Percentiles rank a stretch among this genome's conserved stretches.
phyloP scores from a whole-genome alignment of 805 yeast species.

The Metschnikowia continentalis region DNA sequence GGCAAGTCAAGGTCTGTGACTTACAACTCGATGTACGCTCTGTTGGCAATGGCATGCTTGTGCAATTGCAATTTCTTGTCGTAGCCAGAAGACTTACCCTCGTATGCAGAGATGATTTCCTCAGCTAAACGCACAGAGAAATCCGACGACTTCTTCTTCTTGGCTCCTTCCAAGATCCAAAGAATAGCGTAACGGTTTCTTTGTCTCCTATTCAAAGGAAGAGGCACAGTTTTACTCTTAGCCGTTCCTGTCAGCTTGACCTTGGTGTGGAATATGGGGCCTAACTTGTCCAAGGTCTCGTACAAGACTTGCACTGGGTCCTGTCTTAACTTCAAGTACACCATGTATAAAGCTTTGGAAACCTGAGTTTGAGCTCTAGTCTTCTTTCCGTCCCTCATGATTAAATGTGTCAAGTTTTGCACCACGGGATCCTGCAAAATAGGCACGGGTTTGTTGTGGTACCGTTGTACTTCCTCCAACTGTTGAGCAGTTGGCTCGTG shows the following conservation, averaged over 20 bases:
- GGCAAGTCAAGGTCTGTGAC: background rate
- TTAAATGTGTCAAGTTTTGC: slow-evolving; percentile 73
- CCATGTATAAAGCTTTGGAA: slow-evolving; percentile 74
- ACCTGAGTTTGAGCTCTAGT: slow-evolving; percentile 70
- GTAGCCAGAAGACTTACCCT: slow-evolving; percentile 77
- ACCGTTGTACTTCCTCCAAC: slow-evolving; percentile 47
- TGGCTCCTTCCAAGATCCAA: slow-evolving; percentile 87
- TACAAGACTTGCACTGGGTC: slow-evolving; percentile 80
- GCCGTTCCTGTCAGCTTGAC: slow-evolving; percentile 83
- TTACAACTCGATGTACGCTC: slow-evolving; percentile 62
- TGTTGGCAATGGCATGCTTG: slow-evolving; percentile 80
- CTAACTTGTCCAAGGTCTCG: slow-evolving; percentile 71
- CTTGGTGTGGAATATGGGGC: slow-evolving; percentile 77
- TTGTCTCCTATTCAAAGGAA: slow-evolving; percentile 77
- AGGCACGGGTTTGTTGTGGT: slow-evolving; percentile 56
- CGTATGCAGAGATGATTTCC: slow-evolving; percentile 72
- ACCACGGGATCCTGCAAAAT: slow-evolving; percentile 62
- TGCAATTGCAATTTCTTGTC: slow-evolving; percentile 83
- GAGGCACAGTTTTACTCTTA: slow-evolving; percentile 74
- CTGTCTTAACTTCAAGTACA: slow-evolving; percentile 62
- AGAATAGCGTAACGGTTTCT: slow-evolving; percentile 80
- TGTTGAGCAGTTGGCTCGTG: slow-evolving; percentile 67
- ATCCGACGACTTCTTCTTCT: slow-evolving; percentile 72
- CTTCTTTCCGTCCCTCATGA: slow-evolving; percentile 92
- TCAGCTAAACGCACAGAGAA: slow-evolving; percentile 87